Conservation (phyloP, 306 rosid genomes). For the Fragaria nilgerrensis region DNA sequence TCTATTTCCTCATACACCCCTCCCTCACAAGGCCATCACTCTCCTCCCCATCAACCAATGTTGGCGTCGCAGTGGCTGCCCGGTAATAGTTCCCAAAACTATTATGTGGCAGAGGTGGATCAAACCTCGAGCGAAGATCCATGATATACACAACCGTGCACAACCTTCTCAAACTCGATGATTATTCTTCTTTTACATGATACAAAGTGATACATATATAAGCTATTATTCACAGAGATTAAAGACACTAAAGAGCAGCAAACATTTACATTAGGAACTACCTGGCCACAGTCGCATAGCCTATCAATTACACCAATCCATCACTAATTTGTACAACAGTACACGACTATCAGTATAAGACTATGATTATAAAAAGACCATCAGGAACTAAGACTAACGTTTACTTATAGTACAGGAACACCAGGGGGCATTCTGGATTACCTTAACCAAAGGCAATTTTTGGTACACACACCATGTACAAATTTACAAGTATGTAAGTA, state of each 20-base stretch:
- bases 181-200: not conserved
- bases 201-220: not conserved
- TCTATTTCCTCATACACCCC: not conserved
- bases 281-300: not conserved
- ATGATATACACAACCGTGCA: not conserved
- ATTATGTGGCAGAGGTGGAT: constrained; percentile 9
- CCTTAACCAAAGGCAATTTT: not conserved
- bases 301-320: not conserved
- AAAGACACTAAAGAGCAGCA: not conserved
- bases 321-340: not conserved
- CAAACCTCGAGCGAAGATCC: constrained; percentile 12
- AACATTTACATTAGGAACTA: not conserved
- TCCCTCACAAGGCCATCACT: constrained; percentile 7
- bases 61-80: constrained; percentile 1
- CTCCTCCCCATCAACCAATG: constrained; percentile 2
- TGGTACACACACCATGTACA: not conserved
- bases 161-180: not conserved
- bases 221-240: not conserved
- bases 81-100: constrained; percentile 19
- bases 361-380: not conserved
- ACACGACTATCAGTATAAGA: not conserved
- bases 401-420: not conserved
- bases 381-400: not conserved
- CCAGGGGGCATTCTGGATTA: not conserved
- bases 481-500: not conserved